Base-by-base conservation (phyloP, 2,329 filamentous ascomycete genomes). In the Cladophialophora yegresii region DNA sequence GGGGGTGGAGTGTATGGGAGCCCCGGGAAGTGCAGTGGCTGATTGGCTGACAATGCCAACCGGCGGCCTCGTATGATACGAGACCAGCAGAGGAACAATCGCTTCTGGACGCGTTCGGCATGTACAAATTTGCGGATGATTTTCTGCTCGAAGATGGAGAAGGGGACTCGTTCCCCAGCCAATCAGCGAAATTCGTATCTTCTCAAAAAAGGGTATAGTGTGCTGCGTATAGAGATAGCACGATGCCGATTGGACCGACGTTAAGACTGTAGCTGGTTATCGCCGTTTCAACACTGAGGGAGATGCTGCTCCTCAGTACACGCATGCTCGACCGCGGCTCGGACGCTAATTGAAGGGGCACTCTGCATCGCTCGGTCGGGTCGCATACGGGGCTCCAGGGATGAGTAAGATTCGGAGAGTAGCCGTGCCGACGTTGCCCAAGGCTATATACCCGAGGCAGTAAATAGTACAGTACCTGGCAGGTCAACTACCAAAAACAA, bases 141-240 rank as follows among this genome's bases (percentile, higher is more conserved):
- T 59, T 43, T 40, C 28, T 32, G 45, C 43, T 32, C 50, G 22
- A 40, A 51, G 12, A 40, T 26, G 57, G 30, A 49, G 45, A 23
- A 51, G 16, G 20, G 22, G 22, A n/a, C 22, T 54, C 30, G 12
- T 3, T 23, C 23, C 30, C 12, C 36, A 55, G 20, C 65, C 65
- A 67, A 67, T 67, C 50, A 60, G 54, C 30, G 22, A 36, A 51
- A 62, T 55, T 20, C 32, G 26, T 62, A 60, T 60, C 65, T 67
- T 67, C 59, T 67, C 65, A 62, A 60, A 64, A 67, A 67, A 53
- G 49, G 61, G 65, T 64, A 47, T 63, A 63, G 64, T 49, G 49
- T 47, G 13, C 22, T 50, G 20, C 12, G n/a, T 20, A 9, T 20
- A 8, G 13, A 22, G 22, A 22, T 20, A 28, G 30, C 26, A 28